Conservation (phyloP, 1,284 basidiomycete genomes). For the Heterobasidion annosum region DNA sequence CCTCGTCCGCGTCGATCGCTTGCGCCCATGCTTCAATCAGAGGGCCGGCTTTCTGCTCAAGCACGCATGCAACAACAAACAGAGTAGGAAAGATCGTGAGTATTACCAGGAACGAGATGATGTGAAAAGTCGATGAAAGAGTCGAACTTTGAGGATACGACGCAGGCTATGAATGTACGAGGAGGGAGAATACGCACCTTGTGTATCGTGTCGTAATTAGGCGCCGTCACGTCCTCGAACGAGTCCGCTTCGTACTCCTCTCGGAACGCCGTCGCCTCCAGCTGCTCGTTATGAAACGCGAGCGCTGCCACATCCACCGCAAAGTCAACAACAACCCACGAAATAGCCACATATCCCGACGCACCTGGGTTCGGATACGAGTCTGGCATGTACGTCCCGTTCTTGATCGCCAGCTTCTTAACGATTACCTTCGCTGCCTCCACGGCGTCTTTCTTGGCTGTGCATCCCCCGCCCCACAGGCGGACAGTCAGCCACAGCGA, state of each 20-base stretch:
- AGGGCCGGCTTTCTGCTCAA: slow-evolving; percentile 58
- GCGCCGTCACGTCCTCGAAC: slow-evolving; percentile 76
- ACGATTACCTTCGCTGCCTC: slow-evolving; percentile 71
- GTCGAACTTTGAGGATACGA: not conserved
- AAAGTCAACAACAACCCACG: not conserved
- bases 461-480: no score
- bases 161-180: slow-evolving; percentile 5
- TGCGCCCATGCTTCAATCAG: slow-evolving; percentile 73
- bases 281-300: slow-evolving; percentile 81
- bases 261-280: slow-evolving; percentile 88
- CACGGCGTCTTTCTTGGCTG: slow-evolving; percentile 63
- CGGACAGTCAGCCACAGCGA: no score
- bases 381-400: slow-evolving; percentile 78
- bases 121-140: not conserved
- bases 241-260: slow-evolving; percentile 72
- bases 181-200: slow-evolving; percentile 38
- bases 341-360: slow-evolving; percentile 14
- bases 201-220: slow-evolving; percentile 73
- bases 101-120: not conserved
- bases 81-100: not conserved
- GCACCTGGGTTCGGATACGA: slow-evolving; percentile 88
- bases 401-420: slow-evolving; percentile 71
- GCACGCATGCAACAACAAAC: not conserved
- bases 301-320: slow-evolving; percentile 35
- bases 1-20: slow-evolving; percentile 55